These are phyloP conservation scores for Cornus kousa DNA, from an alignment of 148 eudicot species.

Conservation along the genomic window DNA sequence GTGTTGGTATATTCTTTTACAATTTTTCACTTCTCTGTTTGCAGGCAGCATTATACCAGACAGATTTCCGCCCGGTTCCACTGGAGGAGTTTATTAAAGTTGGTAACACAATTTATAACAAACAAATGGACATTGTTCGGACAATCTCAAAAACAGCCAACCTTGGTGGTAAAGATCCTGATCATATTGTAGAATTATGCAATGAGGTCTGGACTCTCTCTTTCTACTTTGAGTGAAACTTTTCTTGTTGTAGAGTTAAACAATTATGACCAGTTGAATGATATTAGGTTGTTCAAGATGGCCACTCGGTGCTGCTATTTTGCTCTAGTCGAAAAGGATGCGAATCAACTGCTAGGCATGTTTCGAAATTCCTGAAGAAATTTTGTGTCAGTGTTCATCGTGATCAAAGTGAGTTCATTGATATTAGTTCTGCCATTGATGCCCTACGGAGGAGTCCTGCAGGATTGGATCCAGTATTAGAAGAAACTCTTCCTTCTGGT, in stretches of 20 bases:
- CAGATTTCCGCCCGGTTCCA: conserved; percentile 97
- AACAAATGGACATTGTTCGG: conserved; percentile 74
- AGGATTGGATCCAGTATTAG: conserved; percentile 89
- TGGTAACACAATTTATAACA: conserved; percentile 78
- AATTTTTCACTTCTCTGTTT: conserved; percentile 1
- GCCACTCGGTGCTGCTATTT: conserved; percentile 88
- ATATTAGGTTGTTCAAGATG: conserved; percentile 90
- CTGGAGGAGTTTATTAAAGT: conserved; percentile 92
- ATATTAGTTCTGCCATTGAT: conserved; percentile 73
- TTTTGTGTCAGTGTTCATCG: conserved; percentile 60
- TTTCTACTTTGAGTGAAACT: neutral
- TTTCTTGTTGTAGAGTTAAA: conserved; percentile 6
- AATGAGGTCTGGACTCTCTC: conserved; percentile 64
- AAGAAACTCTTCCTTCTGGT: conserved; percentile 88
- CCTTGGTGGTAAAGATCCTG: conserved; percentile 96
- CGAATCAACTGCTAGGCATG: conserved; percentile 90
- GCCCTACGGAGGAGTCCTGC: conserved; percentile 81
- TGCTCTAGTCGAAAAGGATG: conserved; percentile 99
- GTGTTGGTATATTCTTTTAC: neutral
- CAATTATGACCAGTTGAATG: conserved; percentile 4
- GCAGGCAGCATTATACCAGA: conserved; percentile 96
- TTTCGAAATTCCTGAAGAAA: conserved; percentile 63
- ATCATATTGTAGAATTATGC: conserved; percentile 93
- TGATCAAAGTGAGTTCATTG: conserved; percentile 52
- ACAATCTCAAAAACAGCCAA: conserved; percentile 66